Conservation (phyloP, 768 basidiomycete genomes). For the Lactarius deliciosus region DNA sequence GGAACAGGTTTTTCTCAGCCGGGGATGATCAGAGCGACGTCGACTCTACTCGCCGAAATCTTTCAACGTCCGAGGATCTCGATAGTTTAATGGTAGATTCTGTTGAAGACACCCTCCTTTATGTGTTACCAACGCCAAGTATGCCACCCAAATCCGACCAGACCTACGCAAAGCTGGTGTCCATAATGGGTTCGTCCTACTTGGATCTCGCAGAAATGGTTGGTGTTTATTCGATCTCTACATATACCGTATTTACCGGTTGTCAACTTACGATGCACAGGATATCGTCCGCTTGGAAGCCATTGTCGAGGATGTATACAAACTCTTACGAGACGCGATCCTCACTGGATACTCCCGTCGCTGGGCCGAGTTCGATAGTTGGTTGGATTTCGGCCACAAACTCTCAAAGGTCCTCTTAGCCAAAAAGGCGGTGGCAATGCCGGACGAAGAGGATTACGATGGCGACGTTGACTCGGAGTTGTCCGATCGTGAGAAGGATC, state of each 20-base stretch:
- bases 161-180: neutral
- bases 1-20: neutral
- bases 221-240: neutral
- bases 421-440: neutral
- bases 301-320: neutral
- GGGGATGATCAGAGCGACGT: neutral
- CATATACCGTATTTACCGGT: neutral
- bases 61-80: neutral
- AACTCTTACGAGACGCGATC: neutral
- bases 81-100: neutral
- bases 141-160: neutral
- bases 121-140: too few relatives aligned
- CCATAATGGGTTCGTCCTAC: neutral
- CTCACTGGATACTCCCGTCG: neutral
- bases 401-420: neutral
- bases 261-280: neutral
- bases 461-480: neutral
- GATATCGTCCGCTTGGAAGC: neutral
- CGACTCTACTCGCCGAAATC: neutral
- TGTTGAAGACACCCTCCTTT: neutral
- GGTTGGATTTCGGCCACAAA: neutral
- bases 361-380: constrained; percentile 1
- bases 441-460: neutral
- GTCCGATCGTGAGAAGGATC: neutral
- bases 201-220: neutral